These are phyloP conservation scores for Auriscalpium vulgare DNA, from an alignment of 768 basidiomycete genomes.

Conservation along the genomic window DNA sequence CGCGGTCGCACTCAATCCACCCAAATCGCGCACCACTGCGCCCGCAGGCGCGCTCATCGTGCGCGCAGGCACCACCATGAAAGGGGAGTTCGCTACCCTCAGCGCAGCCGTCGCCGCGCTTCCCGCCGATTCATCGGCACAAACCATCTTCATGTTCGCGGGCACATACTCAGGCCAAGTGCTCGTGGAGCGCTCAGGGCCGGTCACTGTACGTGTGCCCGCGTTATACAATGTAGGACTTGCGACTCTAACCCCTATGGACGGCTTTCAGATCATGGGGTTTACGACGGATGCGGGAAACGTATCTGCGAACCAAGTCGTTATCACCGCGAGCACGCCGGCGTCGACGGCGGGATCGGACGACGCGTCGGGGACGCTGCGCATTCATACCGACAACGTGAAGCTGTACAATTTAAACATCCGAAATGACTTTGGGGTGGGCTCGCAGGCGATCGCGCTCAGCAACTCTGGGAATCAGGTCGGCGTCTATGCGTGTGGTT, in stretches of 20 bases:
- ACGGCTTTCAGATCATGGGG: slow-evolving; percentile 13
- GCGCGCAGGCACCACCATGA: slow-evolving; percentile 29
- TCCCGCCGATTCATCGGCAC: slow-evolving; percentile 28
- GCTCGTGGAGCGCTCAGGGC: slow-evolving; percentile 36
- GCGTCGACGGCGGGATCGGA: slow-evolving; percentile 31
- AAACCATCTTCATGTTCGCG: slow-evolving; percentile 37
- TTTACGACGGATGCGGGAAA: slow-evolving; percentile 13
- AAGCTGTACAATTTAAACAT: slow-evolving; percentile 45
- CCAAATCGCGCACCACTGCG: slow-evolving; percentile 31
- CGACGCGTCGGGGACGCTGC: slow-evolving; percentile 41
- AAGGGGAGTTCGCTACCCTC: slow-evolving; percentile 34
- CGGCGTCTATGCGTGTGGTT: slow-evolving; percentile 12
- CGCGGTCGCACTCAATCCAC: not conserved
- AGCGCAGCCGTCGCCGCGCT: slow-evolving; percentile 34
- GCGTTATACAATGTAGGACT: no score
- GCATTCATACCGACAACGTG: slow-evolving; percentile 33
- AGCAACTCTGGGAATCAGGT: slow-evolving; percentile 39
- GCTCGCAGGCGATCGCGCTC: slow-evolving; percentile 40
- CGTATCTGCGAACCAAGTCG: slow-evolving; percentile 11
- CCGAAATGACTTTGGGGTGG: slow-evolving; percentile 37
- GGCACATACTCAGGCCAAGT: slow-evolving; percentile 40
- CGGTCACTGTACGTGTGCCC: slow-evolving; percentile 30
- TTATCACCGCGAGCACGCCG: slow-evolving; percentile 8
- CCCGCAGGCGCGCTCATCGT: slow-evolving; percentile 37
- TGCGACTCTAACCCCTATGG: not conserved